A percentile compares a stretch with the other conserved stretches of the same genome.
These are phyloP conservation scores for Aspergillus caelatus DNA, from an alignment of 2,329 filamentous ascomycete species.

Conservation along the genomic window DNA sequence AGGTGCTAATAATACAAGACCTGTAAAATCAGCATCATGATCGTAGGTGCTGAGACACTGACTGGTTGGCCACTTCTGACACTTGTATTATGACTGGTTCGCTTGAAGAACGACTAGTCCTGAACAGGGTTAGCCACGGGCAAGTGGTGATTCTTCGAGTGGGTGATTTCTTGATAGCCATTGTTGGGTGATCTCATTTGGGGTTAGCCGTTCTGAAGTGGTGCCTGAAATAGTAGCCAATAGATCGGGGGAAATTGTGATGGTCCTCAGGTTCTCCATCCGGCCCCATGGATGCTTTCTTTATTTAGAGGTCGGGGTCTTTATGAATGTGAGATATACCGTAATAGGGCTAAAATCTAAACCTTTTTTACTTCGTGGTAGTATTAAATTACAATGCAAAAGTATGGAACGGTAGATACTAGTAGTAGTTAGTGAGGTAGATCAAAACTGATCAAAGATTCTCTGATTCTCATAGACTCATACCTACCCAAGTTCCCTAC, in stretches of 20 bases:
- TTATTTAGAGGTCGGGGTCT: background rate
- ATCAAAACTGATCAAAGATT: background rate
- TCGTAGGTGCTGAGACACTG: conserved; percentile 16
- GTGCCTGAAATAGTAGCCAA: conserved; percentile 6
- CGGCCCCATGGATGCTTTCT: background rate
- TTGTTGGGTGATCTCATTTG: conserved; percentile 5
- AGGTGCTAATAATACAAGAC: conserved; percentile 3
- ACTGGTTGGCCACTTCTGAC: conserved; percentile 7
- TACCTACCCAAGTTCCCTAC: background rate
- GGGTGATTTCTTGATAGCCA: conserved; percentile 5
- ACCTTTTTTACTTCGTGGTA: too few relatives aligned
- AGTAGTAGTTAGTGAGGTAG: background rate
- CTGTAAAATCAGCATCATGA: conserved; percentile 1
- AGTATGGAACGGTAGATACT: background rate
- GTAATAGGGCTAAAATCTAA: too few relatives aligned
- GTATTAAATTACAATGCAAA: too few relatives aligned
- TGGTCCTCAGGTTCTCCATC: background rate
- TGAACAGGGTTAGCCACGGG: background rate
- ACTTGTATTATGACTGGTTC: conserved; percentile 15
- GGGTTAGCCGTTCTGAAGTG: background rate
- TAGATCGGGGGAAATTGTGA: background rate
- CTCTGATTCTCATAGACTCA: background rate
- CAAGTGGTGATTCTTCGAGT: background rate
- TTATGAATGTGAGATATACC: background rate
- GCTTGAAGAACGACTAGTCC: conserved; percentile 11